A percentile compares a stretch with the other conserved stretches of the same genome.
Conservation (phyloP, 2,329 filamentous ascomycete species). For the Kalmusia sp. region DNA sequence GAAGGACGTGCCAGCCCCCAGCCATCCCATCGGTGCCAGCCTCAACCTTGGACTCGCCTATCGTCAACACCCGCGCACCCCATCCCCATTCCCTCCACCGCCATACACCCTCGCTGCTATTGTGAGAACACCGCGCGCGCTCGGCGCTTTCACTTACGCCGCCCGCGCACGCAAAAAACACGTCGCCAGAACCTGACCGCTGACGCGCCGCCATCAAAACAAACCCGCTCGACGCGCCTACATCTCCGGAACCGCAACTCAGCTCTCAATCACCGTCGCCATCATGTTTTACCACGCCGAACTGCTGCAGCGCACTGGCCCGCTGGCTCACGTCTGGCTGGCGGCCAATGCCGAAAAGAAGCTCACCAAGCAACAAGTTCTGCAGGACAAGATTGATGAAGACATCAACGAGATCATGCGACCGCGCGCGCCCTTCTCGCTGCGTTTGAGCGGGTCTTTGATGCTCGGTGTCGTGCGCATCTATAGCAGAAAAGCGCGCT, state of each 20-base stretch:
- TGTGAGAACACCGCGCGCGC: slow-evolving; percentile 27
- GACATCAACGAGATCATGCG: slow-evolving; percentile 96
- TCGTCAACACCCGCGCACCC: slow-evolving; percentile 10
- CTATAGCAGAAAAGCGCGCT: slow-evolving; percentile 96
- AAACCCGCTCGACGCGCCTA: slow-evolving; percentile 30
- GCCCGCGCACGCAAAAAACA: slow-evolving; percentile 26
- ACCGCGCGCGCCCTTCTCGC: slow-evolving; percentile 88
- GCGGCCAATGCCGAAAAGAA: slow-evolving; percentile 98
- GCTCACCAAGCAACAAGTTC: slow-evolving; percentile 93
- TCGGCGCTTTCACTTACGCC: slow-evolving; percentile 21
- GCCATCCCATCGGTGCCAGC: slow-evolving; percentile 12
- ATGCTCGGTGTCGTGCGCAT: slow-evolving; percentile 95
- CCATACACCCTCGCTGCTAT: slow-evolving; percentile 25
- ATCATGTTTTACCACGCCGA: slow-evolving; percentile 98
- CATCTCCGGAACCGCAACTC: slow-evolving; percentile 15
- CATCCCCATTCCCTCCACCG: slow-evolving; percentile 8
- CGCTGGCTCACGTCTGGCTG: slow-evolving; percentile 95
- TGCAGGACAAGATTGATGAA: slow-evolving; percentile 93
- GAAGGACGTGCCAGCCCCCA: slow-evolving; percentile 5
- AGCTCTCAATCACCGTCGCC: slow-evolving; percentile 15
- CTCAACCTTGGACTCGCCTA: slow-evolving; percentile 5
- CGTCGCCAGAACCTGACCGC: slow-evolving; percentile 15
- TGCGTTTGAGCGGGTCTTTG: slow-evolving; percentile 92
- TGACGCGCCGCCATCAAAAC: slow-evolving; percentile 43
- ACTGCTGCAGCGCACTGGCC: slow-evolving; percentile 94